Base-by-base conservation (phyloP, 139 green algal species). In the Asterochloris sp. region DNA sequence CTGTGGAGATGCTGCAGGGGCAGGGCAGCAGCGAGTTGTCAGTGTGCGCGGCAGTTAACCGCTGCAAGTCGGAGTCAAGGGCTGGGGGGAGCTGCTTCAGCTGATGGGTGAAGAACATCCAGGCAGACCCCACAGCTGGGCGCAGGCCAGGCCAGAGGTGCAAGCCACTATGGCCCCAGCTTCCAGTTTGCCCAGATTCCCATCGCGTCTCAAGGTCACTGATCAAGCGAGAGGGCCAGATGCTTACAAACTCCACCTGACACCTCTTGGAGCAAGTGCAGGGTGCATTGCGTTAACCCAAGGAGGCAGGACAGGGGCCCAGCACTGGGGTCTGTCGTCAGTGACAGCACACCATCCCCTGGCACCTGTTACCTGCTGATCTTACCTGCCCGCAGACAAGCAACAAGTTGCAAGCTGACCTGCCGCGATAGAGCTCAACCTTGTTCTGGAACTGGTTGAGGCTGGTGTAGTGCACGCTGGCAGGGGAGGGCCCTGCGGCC, bases 381-480 rank as follows among this genome's bases (percentile, higher is more conserved):
- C n/a, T 13, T 16, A 69, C 16, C 19, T 23, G 17, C 66, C 17
- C 17, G 8, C 66, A 21, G 66, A 23, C 66, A 71, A 8, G 66
- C 17, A 26, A 71, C 66, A 80, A 23, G 61, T 6, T 82, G 27
- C 11, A 28, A 64, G 26, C 66, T n/a, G 63, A 93, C 90, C 90
- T 94, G 74, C 91, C 91, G 1, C 89, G 75, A 84, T 95, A 95
- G 0, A 95, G 84, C 84, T 94, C 91, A 6, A 93, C 84, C 10
- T 79, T 78, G 27, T 90, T 86, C 62, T 78, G 76, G 79, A 91
- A 94, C 79, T 92, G 86, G 14, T 73, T 74, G 23, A 89, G 84
- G 79, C 76, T 89, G 47, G 86, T 83, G 77, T 89, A 92, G 23
- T 82, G 66, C 14, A 85, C 69, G 4, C 73, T n/a, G 23, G 73